These are phyloP conservation scores for Colletotrichum sp. DNA, from an alignment of 2,329 filamentous ascomycete species.

Conservation along the genomic window DNA sequence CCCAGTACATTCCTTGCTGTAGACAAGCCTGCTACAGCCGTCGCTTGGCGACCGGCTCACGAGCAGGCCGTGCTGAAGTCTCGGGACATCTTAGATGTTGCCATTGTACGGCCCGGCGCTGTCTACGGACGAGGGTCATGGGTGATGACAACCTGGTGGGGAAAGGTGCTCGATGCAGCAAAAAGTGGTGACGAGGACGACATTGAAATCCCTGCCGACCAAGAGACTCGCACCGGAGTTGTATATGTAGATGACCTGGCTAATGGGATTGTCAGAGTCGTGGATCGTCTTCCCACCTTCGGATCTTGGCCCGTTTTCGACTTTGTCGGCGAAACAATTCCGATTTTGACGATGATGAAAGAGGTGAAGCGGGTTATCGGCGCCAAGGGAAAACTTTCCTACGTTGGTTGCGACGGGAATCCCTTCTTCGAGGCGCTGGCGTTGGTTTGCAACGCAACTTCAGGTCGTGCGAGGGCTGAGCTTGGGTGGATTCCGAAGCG, in stretches of 20 bases:
- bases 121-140: neutral
- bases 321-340: neutral
- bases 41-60: neutral
- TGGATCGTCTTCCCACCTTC: neutral
- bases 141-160: neutral
- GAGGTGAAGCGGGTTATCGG: neutral
- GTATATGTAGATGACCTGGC: neutral
- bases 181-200: neutral
- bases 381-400: neutral
- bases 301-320: neutral
- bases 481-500: neutral
- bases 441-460: neutral
- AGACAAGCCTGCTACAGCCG: neutral
- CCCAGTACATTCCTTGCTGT: neutral
- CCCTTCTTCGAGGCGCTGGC: neutral
- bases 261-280: neutral
- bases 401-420: neutral
- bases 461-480: neutral
- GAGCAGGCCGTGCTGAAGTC: neutral
- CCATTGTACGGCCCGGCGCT: neutral
- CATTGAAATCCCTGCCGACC: neutral
- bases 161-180: neutral
- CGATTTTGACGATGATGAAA: neutral
- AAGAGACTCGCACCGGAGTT: neutral
- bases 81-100: neutral